These are phyloP conservation scores for Ceratocystiopsis sp. DNA, from an alignment of 2,329 filamentous ascomycete species.

Conservation along the genomic window DNA sequence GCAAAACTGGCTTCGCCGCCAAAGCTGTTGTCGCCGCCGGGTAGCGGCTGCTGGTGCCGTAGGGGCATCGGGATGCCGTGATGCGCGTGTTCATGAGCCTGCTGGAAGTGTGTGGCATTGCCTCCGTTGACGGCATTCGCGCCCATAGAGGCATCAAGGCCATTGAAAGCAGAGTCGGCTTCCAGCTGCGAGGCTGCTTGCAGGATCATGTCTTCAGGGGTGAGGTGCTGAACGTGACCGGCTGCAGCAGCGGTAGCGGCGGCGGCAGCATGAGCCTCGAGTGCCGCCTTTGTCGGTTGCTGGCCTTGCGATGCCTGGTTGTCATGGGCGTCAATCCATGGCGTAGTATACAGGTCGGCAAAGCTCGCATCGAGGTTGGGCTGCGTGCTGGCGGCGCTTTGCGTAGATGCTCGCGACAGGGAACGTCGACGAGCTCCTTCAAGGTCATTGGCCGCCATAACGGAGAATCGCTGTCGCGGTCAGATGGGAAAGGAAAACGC, in stretches of 20 bases:
- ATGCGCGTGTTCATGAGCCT: constrained; percentile 20
- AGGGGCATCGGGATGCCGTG: constrained; percentile 9
- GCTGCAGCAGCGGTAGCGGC: constrained; percentile 1
- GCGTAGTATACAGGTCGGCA: constrained; percentile 27
- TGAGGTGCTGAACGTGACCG: constrained; percentile 28
- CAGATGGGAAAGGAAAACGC: not conserved
- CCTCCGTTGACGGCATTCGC: not conserved
- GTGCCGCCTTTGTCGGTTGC: constrained; percentile 16
- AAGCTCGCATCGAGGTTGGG: constrained; percentile 33
- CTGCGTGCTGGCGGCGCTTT: constrained; percentile 32
- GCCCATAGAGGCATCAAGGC: constrained; percentile 33
- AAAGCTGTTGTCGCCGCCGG: constrained; percentile 34
- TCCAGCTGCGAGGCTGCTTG: constrained; percentile 40
- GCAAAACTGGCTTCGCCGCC: constrained; percentile 34
- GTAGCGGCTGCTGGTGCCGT: constrained; percentile 35
- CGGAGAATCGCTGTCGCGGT: constrained; percentile 11
- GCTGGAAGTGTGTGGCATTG: constrained; percentile 25
- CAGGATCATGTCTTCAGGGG: constrained; percentile 42
- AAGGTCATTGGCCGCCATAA: constrained; percentile 16
- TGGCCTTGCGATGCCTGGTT: constrained; percentile 23
- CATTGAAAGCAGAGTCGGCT: constrained; percentile 25
- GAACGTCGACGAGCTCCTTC: constrained; percentile 31
- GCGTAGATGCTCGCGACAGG: constrained; percentile 37
- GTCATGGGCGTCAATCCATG: constrained; percentile 26
- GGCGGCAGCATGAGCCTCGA: too few relatives aligned